A percentile compares a stretch with the other conserved stretches of the same genome.
Evolutionary conservation across 176 grass and related monocot genomes (phyloP).

Genomic region (Carex cristatella): DNA sequence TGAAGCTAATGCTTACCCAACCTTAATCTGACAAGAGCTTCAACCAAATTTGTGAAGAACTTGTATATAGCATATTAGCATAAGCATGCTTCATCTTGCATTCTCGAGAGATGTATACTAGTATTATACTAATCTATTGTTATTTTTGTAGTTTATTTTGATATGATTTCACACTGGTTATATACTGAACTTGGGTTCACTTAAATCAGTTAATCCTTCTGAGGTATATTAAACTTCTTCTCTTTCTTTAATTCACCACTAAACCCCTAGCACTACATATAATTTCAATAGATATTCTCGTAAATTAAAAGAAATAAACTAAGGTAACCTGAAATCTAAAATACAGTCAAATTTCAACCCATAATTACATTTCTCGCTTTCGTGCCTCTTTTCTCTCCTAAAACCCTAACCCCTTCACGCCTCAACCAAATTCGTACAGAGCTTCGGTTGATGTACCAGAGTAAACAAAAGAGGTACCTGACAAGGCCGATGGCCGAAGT

Average conservation of each 20-base stretch:
- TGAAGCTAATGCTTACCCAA: not conserved
- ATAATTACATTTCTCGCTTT: not conserved
- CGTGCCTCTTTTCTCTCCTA: not conserved
- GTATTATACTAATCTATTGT: not conserved
- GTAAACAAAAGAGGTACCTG: slow-evolving; percentile 36
- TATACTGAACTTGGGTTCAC: not conserved
- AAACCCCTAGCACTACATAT: not conserved
- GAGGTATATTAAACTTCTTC: not conserved
- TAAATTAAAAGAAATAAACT: not conserved
- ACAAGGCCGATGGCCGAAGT: slow-evolving; percentile 79
- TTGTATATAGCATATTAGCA: not conserved
- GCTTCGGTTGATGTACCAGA: not conserved
- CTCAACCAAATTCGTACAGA: not conserved
- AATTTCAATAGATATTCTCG: not conserved
- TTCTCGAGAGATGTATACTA: not conserved
- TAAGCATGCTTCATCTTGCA: not conserved
- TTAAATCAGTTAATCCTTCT: not conserved
- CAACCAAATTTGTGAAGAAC: not conserved
- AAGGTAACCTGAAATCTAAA: not conserved
- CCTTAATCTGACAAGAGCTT: not conserved
- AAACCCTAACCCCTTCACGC: not conserved
- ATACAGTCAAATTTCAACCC: not conserved
- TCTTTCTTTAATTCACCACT: not conserved
- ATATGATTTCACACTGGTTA: not conserved
- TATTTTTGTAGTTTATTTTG: not conserved